These are phyloP conservation scores for Paratinospora sagittata DNA, from an alignment of 164 flowering plant genomes.

Conservation along the genomic window DNA sequence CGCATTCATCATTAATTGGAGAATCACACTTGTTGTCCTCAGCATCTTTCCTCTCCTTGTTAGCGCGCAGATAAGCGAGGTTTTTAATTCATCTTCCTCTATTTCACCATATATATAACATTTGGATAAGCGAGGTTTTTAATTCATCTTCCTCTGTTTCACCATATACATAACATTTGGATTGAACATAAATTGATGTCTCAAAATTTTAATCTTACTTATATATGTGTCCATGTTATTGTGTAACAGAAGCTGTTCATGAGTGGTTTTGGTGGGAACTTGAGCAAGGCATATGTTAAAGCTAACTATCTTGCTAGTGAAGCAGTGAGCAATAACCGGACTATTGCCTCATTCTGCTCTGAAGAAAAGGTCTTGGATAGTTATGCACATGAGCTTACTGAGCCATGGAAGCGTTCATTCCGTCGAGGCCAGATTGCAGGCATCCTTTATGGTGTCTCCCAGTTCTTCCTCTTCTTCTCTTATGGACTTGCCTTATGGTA, in stretches of 20 bases:
- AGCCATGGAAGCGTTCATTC: slow-evolving; percentile 67
- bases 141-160: neutral
- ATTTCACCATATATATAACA: too few relatives aligned
- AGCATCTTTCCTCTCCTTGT: slow-evolving; percentile 77
- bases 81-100: neutral
- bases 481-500: slow-evolving; percentile 95
- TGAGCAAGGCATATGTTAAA: slow-evolving; percentile 85
- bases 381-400: slow-evolving; percentile 63
- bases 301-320: slow-evolving; percentile 97
- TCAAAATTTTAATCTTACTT: neutral
- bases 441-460: slow-evolving; percentile 76
- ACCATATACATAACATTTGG: too few relatives aligned
- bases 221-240: neutral
- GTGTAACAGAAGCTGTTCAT: slow-evolving; percentile 75
- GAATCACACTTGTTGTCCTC: slow-evolving; percentile 75
- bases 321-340: slow-evolving; percentile 88
- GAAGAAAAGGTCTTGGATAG: slow-evolving; percentile 77
- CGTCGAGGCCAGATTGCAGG: slow-evolving; percentile 91
- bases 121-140: slow-evolving; percentile 77
- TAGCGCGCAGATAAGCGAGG: slow-evolving; percentile 93
- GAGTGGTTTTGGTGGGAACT: slow-evolving; percentile 89
- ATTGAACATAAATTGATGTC: neutral
- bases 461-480: slow-evolving; percentile 85
- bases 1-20: slow-evolving; percentile 89
- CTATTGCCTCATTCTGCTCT: slow-evolving; percentile 86